Percentiles rank a stretch among this genome's conserved stretches.
Evolutionary conservation across 352 stramenopile species (phyloP).

Genomic region (Pythium rishiriense): DNA sequence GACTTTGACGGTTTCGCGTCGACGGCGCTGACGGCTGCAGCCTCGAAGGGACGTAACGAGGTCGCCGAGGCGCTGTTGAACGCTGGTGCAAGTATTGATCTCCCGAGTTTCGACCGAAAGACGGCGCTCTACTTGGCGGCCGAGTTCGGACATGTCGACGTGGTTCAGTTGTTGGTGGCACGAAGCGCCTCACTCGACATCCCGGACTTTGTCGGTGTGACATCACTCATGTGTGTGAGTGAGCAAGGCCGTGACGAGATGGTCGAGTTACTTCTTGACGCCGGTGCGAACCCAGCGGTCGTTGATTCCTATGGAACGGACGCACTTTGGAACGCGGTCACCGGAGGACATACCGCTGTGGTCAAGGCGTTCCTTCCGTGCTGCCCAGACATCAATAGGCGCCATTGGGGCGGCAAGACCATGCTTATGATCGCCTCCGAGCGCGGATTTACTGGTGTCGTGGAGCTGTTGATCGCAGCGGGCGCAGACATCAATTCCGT

Average conservation of each 20-base stretch:
- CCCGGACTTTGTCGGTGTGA: neutral
- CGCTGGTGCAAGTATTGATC: neutral
- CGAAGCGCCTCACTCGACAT: neutral
- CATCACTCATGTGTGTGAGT: neutral
- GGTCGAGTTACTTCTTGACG: neutral
- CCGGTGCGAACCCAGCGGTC: neutral
- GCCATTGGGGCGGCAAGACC: no score
- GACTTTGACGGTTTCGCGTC: neutral
- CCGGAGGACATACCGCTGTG: no score
- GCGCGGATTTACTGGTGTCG: neutral
- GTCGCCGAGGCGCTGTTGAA: neutral
- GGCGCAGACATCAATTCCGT: neutral
- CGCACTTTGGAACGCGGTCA: no score
- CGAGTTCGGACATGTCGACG: neutral
- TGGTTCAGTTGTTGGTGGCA: neutral
- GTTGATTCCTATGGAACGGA: neutral
- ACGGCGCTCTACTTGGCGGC: neutral
- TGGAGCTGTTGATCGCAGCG: neutral
- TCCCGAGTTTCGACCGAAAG: neutral
- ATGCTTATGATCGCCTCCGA: neutral
- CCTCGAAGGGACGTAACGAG: neutral
- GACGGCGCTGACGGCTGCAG: neutral
- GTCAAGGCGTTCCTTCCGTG: no score
- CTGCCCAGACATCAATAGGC: no score
- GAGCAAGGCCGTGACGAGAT: neutral